These are phyloP conservation scores for Hanseniaspora meyeri DNA, from an alignment of 805 yeast genomes.

Conservation along the genomic window DNA sequence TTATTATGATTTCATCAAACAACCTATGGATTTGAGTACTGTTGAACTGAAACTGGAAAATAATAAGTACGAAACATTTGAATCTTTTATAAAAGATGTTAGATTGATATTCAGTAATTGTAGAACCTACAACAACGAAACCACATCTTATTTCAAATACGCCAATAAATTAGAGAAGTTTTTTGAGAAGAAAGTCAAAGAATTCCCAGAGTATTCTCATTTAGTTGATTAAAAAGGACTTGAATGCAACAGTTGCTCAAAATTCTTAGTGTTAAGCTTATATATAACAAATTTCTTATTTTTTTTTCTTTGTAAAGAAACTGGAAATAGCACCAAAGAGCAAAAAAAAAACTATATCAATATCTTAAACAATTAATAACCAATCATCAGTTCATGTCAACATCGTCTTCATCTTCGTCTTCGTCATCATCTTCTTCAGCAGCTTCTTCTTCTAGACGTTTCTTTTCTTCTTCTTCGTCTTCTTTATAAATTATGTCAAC, in stretches of 20 bases:
- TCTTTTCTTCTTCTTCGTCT: conserved; percentile 36
- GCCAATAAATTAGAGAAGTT: conserved; percentile 90
- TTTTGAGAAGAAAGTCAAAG: conserved; percentile 67
- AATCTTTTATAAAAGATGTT: conserved; percentile 81
- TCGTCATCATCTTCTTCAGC: conserved; percentile 45
- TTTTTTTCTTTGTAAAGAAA: background rate
- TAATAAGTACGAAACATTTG: conserved; percentile 82
- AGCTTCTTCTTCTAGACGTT: conserved; percentile 65
- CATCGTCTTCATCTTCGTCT: conserved; percentile 20
- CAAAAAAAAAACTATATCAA: background rate
- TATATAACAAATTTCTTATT: conserved; percentile 1
- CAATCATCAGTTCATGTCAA: conserved; percentile 25
- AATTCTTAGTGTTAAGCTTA: conserved; percentile 4
- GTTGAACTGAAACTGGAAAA: conserved; percentile 90
- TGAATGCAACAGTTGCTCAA: background rate
- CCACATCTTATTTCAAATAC: conserved; percentile 88
- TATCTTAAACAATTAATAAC: background rate
- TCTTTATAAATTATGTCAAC: conserved; percentile 67
- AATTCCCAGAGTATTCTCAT: conserved; percentile 83
- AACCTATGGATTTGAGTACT: conserved; percentile 94
- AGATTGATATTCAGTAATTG: conserved; percentile 81
- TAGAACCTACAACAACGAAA: conserved; percentile 82
- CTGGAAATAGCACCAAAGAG: background rate
- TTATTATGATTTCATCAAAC: conserved; percentile 89
- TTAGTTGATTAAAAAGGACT: conserved; percentile 40